Conservation (phyloP, 345 rosid species). For the Odontarrhena argentea region DNA sequence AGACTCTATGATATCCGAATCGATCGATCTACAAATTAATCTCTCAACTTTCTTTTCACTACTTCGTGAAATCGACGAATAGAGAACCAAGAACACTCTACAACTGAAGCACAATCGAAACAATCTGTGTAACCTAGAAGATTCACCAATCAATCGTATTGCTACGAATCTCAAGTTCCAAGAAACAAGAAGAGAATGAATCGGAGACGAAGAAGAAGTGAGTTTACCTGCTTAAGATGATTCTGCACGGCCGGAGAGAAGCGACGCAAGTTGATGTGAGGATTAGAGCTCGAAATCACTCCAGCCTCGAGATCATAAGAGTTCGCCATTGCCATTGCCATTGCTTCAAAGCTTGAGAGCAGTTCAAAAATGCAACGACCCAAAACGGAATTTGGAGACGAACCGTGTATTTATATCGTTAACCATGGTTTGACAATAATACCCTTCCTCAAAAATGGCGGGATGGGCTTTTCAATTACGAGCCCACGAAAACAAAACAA, state of each 20-base stretch:
- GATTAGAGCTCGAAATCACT: slow-evolving; percentile 46
- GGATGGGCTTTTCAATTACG: slow-evolving; percentile 29
- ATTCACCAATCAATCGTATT: neutral
- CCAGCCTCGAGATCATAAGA: slow-evolving; percentile 48
- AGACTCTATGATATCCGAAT: too few relatives aligned
- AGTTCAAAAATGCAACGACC: too few relatives aligned
- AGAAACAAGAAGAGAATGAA: slow-evolving; percentile 3
- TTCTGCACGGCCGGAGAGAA: slow-evolving; percentile 66
- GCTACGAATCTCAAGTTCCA: neutral
- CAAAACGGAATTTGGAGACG: too few relatives aligned
- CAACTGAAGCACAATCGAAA: too few relatives aligned
- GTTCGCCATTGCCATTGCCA: too few relatives aligned
- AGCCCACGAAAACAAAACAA: slow-evolving; percentile 18
- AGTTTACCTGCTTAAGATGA: slow-evolving; percentile 77
- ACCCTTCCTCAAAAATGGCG: slow-evolving; percentile 52
- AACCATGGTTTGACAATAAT: slow-evolving; percentile 46
- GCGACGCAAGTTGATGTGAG: slow-evolving; percentile 48
- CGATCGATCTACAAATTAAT: too few relatives aligned
- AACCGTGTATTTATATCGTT: too few relatives aligned
- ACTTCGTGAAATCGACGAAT: too few relatives aligned
- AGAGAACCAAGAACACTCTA: too few relatives aligned
- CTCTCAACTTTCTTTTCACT: too few relatives aligned
- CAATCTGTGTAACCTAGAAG: too few relatives aligned
- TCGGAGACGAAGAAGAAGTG: slow-evolving; percentile 29
- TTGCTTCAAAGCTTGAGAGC: slow-evolving; percentile 22